A percentile compares a stretch with the other conserved stretches of the same genome.
Conservation (phyloP, 1,284 basidiomycete genomes). For the Kwoniella shivajii region DNA sequence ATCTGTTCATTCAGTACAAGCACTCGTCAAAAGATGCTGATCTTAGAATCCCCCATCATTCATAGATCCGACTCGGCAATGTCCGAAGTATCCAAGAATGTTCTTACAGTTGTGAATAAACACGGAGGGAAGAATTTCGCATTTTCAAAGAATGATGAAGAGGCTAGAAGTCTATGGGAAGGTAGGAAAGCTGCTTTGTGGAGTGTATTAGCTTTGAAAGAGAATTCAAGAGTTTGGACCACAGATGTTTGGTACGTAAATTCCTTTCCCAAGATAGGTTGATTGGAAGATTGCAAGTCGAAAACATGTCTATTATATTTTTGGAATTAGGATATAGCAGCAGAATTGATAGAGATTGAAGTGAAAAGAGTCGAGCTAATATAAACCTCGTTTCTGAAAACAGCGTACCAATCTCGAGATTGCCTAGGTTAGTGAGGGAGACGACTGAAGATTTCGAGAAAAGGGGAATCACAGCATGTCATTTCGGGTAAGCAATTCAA, state of each 20-base stretch:
- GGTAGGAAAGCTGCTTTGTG: slow-evolving; percentile 83
- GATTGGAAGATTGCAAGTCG: no score
- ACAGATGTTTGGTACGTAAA: slow-evolving; percentile 79
- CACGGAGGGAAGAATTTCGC: slow-evolving; percentile 72
- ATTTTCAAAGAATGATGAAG: slow-evolving; percentile 67
- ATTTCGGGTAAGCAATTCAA: slow-evolving; percentile 45
- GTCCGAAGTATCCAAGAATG: slow-evolving; percentile 65
- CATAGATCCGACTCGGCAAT: slow-evolving; percentile 61
- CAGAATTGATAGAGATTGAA: no score
- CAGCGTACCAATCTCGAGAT: slow-evolving; percentile 74
- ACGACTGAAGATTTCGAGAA: slow-evolving; percentile 71
- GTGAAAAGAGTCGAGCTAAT: neutral
- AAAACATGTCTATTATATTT: neutral
- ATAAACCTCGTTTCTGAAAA: neutral
- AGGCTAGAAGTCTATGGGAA: slow-evolving; percentile 77
- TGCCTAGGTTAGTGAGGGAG: slow-evolving; percentile 73
- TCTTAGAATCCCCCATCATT: no score
- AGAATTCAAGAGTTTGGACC: slow-evolving; percentile 68
- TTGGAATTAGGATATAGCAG: no score
- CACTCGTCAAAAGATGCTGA: no score
- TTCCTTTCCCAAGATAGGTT: neutral
- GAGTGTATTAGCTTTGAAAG: slow-evolving; percentile 67
- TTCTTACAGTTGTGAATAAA: slow-evolving; percentile 63
- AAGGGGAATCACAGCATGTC: slow-evolving; percentile 62
- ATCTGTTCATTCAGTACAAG: no score